These are phyloP conservation scores for Eimeria brunetti DNA, from an alignment of 169 alveolate genomes.

Conservation along the genomic window DNA sequence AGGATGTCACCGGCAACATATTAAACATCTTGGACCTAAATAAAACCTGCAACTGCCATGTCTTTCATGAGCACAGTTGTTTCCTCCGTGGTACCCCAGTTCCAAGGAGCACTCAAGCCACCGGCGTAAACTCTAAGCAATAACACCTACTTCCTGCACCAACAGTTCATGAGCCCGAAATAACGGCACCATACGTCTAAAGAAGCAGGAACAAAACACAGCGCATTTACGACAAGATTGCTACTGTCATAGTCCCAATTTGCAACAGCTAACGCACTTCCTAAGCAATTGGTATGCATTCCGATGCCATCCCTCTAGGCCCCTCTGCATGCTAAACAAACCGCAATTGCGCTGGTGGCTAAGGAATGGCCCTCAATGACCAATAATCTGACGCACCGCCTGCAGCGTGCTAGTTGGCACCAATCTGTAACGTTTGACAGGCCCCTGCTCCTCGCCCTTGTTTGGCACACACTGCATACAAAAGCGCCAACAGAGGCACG, in stretches of 20 bases:
- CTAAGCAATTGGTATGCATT: neutral
- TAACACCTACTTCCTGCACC: neutral
- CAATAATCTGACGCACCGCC: slow-evolving; percentile 3
- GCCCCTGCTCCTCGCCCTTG: neutral
- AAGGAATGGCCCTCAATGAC: neutral
- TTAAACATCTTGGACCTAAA: neutral
- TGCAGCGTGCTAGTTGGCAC: neutral
- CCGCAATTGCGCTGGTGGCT: neutral
- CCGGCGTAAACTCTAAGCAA: neutral
- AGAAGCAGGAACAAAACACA: neutral
- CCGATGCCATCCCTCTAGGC: neutral
- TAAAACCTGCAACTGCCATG: neutral
- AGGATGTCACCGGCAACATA: neutral
- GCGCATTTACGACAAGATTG: neutral
- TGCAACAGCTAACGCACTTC: neutral
- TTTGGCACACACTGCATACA: neutral
- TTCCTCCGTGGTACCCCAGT: neutral
- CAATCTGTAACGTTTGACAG: neutral
- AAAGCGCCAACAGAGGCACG: neutral
- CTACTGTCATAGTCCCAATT: neutral
- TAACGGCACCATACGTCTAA: neutral
- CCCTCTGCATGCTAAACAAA: neutral
- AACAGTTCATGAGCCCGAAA: too few relatives aligned
- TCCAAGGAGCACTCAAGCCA: neutral
- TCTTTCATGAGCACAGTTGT: neutral